Evolutionary conservation across 768 basidiomycete species (phyloP).

Genomic region (Termitomyces sp.): DNA sequence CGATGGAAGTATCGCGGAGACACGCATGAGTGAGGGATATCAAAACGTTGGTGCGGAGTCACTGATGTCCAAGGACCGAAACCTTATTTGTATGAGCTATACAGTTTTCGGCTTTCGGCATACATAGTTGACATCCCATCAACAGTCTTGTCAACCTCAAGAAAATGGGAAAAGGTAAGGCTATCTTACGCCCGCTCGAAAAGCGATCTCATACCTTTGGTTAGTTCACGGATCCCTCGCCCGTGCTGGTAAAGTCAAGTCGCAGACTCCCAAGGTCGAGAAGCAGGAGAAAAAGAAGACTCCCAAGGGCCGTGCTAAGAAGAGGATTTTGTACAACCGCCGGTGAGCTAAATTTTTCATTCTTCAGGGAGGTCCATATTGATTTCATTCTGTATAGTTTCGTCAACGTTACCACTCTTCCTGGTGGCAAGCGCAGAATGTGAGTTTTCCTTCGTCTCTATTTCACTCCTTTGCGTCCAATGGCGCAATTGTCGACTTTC

Average conservation of each 20-base stretch:
- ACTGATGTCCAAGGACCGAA: neutral
- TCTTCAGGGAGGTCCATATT: slow-evolving; percentile 49
- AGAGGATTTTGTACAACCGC: slow-evolving; percentile 31
- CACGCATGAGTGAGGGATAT: no score
- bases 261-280: slow-evolving; percentile 96
- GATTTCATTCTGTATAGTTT: slow-evolving; percentile 53
- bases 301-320: slow-evolving; percentile 97
- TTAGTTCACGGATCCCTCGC: slow-evolving; percentile 98
- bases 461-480: neutral
- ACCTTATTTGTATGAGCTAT: neutral
- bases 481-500: neutral
- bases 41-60: neutral
- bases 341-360: neutral
- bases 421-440: slow-evolving; percentile 95
- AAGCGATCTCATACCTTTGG: neutral
- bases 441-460: slow-evolving; percentile 37
- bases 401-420: slow-evolving; percentile 89
- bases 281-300: slow-evolving; percentile 99
- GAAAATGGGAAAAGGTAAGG: slow-evolving; percentile 62
- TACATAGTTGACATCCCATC: neutral
- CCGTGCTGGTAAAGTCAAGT: slow-evolving; percentile 99
- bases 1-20: no score
- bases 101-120: neutral
- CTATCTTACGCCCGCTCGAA: neutral
- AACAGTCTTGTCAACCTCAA: slow-evolving; percentile 35